These are phyloP conservation scores for Verticillium longisporum DNA, from an alignment of 2,329 filamentous ascomycete genomes.

Conservation along the genomic window DNA sequence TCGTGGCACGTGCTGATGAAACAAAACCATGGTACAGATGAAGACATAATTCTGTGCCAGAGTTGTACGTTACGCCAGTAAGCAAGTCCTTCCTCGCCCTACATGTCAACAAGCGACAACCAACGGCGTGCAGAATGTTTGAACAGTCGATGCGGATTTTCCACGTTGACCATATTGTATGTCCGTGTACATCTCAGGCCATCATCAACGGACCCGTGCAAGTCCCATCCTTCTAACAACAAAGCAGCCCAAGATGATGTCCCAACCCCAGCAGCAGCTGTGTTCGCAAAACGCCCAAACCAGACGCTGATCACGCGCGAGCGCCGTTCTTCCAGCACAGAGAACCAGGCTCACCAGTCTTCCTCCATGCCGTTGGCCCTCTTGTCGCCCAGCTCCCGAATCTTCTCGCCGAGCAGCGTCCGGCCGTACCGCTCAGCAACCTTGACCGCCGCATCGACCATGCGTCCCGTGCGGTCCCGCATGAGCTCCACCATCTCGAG, in stretches of 20 bases:
- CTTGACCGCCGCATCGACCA: constrained; percentile 87
- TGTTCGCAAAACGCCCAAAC: not conserved
- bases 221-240: not conserved
- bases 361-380: constrained; percentile 55
- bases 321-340: not conserved
- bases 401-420: constrained; percentile 80
- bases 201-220: no score
- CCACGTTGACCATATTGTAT: no score
- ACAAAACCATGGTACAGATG: no score
- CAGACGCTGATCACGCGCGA: not conserved
- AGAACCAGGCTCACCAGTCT: constrained; percentile 22
- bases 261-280: no score
- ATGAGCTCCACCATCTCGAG: constrained; percentile 85
- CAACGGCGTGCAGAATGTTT: no score
- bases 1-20: no score
- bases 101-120: no score
- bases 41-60: no score
- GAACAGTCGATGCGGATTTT: no score
- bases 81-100: no score
- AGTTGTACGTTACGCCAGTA: no score
- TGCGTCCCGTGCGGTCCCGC: constrained; percentile 76
- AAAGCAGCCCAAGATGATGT: not conserved
- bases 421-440: constrained; percentile 81
- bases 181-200: no score
- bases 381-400: constrained; percentile 73